Conservation (phyloP, 2,329 filamentous ascomycete genomes). For the Scedosporium aurantiacum region DNA sequence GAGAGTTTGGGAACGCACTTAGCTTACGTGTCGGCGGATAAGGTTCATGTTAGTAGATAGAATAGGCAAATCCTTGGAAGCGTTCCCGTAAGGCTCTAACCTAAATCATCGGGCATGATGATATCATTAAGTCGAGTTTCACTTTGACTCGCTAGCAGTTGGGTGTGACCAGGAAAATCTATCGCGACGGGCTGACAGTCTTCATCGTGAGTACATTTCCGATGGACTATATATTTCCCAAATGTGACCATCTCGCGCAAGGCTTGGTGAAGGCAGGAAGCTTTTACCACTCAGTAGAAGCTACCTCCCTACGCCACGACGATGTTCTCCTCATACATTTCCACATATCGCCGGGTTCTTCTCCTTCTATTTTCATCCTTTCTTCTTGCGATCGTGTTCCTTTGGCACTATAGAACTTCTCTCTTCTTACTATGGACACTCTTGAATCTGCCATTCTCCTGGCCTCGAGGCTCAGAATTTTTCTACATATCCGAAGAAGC, state of each 20-base stretch:
- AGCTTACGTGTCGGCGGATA: background rate
- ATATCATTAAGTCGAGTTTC: background rate
- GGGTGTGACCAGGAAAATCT: background rate
- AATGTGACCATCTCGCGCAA: background rate
- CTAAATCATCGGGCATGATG: background rate
- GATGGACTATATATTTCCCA: background rate
- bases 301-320: background rate
- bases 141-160: background rate
- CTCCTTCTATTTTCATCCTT: background rate
- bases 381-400: background rate
- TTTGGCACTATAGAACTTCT: background rate
- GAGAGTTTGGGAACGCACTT: background rate
- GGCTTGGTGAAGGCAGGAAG: background rate
- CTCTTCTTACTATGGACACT: background rate
- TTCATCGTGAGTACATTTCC: background rate
- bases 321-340: background rate
- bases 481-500: conserved; percentile 18
- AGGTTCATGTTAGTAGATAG: background rate
- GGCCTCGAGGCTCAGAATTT: conserved; percentile 13
- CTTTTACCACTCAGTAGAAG: background rate
- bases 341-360: background rate
- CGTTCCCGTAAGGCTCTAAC: background rate
- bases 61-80: background rate
- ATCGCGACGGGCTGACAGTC: background rate
- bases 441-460: conserved; percentile 5